A percentile compares a stretch with the other conserved stretches of the same genome.
Conservation (phyloP, 2,329 filamentous ascomycete genomes). For the Gremmenia infestans region DNA sequence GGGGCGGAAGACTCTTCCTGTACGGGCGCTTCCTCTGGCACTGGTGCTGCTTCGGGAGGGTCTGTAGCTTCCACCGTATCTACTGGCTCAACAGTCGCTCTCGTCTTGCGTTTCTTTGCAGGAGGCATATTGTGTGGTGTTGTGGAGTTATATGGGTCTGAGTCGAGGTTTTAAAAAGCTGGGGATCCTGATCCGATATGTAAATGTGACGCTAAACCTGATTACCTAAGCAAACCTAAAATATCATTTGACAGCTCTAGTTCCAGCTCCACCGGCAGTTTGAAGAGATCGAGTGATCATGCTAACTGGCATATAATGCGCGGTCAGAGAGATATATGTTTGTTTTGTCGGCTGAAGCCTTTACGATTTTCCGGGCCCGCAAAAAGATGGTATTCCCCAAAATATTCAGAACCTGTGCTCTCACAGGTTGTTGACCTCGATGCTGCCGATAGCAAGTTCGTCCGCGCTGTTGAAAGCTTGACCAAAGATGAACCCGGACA, state of each 20-base stretch:
- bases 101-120: constrained; percentile 42
- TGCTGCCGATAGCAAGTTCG: constrained; percentile 39
- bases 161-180: constrained; percentile 25
- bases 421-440: constrained; percentile 49
- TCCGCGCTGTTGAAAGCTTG: constrained; percentile 32
- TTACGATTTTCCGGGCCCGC: neutral
- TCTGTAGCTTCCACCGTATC: constrained; percentile 8
- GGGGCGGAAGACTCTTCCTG: constrained; percentile 17
- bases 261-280: too few relatives aligned
- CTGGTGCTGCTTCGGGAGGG: neutral
- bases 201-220: too few relatives aligned
- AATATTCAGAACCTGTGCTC: constrained; percentile 29
- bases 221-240: too few relatives aligned
- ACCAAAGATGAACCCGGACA: constrained; percentile 1
- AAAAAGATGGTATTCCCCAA: constrained; percentile 12
- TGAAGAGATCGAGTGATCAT: neutral
- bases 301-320: constrained; percentile 5
- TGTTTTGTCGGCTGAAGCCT: constrained; percentile 12
- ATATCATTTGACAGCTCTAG: too few relatives aligned
- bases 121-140: constrained; percentile 35
- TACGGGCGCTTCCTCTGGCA: constrained; percentile 6
- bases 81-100: constrained; percentile 20
- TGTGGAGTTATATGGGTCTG: neutral
- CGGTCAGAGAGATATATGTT: constrained; percentile 3
- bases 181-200: neutral